A percentile compares a stretch with the other conserved stretches of the same genome.
phyloP scores from a whole-genome alignment of 1,284 basidiomycete genomes.

The Hortiboletus rubellus region DNA sequence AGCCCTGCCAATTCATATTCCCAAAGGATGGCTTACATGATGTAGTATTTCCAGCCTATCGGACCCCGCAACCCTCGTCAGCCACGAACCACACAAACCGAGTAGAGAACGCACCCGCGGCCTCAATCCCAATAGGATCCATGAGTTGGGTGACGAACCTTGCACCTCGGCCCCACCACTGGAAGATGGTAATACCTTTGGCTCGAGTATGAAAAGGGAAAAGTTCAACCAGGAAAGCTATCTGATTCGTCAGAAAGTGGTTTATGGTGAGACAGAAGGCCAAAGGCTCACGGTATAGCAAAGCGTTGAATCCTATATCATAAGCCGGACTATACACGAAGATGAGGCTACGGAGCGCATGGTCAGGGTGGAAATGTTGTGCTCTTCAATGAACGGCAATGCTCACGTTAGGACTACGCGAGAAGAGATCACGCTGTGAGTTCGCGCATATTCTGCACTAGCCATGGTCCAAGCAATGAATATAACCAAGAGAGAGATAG shows the following conservation, averaged over 20 bases:
- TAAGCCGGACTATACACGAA: no score
- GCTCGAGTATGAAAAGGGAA: conserved; percentile 22
- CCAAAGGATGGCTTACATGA: conserved; percentile 10
- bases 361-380: no score
- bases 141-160: conserved; percentile 11
- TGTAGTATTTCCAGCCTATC: conserved; percentile 20
- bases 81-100: not conserved
- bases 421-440: no score
- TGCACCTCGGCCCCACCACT: conserved; percentile 13
- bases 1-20: not conserved
- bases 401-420: no score
- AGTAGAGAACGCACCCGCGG: not conserved
- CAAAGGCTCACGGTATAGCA: conserved; percentile 4
- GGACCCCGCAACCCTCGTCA: not conserved
- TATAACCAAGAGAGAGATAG: no score
- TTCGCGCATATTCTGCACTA: no score
- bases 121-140: conserved; percentile 18
- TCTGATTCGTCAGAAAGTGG: not conserved
- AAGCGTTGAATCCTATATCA: not conserved
- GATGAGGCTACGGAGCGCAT: no score
- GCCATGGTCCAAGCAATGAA: no score
- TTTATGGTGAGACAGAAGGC: not conserved
- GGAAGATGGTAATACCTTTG: conserved; percentile 19
- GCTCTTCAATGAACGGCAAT: no score
- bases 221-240: conserved; percentile 21